Evolutionary conservation across 2,329 filamentous ascomycete genomes (phyloP), one percentile per base, ranked within the genome.

Genomic region (Passalora sequoiae): DNA sequence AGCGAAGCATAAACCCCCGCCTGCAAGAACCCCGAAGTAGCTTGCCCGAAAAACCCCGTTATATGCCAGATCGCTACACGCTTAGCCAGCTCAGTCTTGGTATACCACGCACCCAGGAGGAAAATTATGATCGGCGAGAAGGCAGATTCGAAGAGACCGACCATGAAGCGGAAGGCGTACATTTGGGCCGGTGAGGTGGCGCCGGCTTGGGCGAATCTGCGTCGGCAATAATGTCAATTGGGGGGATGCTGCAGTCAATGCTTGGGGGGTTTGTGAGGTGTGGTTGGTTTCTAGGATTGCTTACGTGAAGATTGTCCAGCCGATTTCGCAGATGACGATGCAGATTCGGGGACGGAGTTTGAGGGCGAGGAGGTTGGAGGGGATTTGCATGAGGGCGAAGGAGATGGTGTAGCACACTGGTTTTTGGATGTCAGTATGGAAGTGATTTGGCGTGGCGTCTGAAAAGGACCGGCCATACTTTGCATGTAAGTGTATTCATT

Each of bases 401-500:
- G 45, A 44, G 5, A 46, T 46, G 16, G 48, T 48, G 24, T 48
- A 51, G 42, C 46, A 51, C 28, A 46, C 43, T 45, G 16, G 10
- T 12, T 4, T 9, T 12, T 33, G 27, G 38, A 17, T 38, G 42
- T 20, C 12, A n/a, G n/a, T n/a, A n/a, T n/a, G n/a, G n/a, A n/a
- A n/a, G n/a, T n/a, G n/a, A n/a, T n/a, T 10, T 1, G 19, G 16
- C 7, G 16, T n/a, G 15, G 27, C 8, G 20, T 9, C 16, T 6
- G 20, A 19, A 22, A n/a, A 20, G 3, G 12, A 15, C 13, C 19
- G 21, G 15, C 22, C 35, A 25, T 33, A 40, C 43, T 46, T 32
- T 37, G 43, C 43, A 46, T 46, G 39, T 51, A 48, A 10, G 46
- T 47, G 6, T 46, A 60, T 41, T 69, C 63, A 17, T 68, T 68